These are phyloP conservation scores for Neurospora sp. DNA, from an alignment of 495 filamentous ascomycete genomes.

Conservation along the genomic window DNA sequence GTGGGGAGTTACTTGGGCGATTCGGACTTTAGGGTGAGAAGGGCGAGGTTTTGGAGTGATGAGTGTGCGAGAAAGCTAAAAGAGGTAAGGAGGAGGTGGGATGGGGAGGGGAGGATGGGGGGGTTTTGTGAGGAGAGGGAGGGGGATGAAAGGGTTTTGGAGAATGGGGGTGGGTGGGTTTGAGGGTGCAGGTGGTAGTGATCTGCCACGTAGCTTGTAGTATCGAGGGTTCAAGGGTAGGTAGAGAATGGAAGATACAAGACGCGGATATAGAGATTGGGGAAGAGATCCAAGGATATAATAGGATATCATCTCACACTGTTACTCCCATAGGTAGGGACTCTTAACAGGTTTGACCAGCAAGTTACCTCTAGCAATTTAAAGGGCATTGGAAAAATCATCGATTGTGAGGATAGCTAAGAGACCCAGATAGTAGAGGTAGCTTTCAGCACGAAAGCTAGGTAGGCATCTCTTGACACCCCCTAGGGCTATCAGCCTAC, in stretches of 20 bases:
- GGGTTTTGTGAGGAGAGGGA: slow-evolving; percentile 26
- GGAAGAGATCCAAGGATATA: no score
- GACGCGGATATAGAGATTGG: neutral
- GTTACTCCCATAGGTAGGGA: neutral
- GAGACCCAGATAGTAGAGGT: no score
- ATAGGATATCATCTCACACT: neutral
- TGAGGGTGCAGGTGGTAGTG: neutral
- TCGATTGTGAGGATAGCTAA: no score
- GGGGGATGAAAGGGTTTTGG: neutral
- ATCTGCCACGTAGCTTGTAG: no score
- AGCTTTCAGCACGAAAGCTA: no score
- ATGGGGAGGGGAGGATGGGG: slow-evolving; percentile 31
- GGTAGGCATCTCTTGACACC: neutral
- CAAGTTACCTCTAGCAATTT: no score
- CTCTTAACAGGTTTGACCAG: no score
- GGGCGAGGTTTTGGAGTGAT: slow-evolving; percentile 36
- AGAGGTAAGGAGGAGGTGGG: slow-evolving; percentile 35
- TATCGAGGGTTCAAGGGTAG: neutral
- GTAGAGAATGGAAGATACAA: neutral
- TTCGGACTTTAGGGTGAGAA: slow-evolving; percentile 37
- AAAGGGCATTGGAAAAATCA: no score
- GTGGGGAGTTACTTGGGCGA: slow-evolving; percentile 45
- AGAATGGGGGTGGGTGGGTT: neutral
- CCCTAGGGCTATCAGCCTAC: neutral
- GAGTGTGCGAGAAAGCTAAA: slow-evolving; percentile 23